Conservation (phyloP, 2,329 filamentous ascomycete species). For the Diaporthe australafricana region DNA sequence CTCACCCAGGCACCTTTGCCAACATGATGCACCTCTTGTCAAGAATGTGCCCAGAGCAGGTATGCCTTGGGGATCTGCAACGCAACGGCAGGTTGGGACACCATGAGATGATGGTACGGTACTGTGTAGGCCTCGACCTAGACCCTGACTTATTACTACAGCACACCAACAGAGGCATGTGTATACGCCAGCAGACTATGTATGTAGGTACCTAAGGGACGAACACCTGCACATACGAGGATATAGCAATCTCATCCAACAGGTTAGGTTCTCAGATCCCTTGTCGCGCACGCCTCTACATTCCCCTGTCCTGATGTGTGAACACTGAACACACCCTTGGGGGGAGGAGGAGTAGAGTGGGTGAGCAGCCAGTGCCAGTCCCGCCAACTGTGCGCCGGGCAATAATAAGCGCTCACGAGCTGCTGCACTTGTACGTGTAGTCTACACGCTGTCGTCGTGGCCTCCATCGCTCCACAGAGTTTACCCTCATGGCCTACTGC, state of each 20-base stretch:
- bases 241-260: not conserved
- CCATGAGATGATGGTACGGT: not conserved
- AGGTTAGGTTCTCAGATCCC: not conserved
- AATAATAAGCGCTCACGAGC: constrained; percentile 12
- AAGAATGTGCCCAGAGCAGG: constrained; percentile 23
- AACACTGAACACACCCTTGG: not conserved
- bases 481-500: not conserved
- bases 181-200: not conserved
- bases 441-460: not conserved
- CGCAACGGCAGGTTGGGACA: constrained; percentile 20
- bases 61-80: constrained; percentile 28
- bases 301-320: constrained; percentile 1
- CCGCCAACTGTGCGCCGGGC: not conserved
- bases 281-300: not conserved
- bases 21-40: constrained; percentile 25
- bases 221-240: constrained; percentile 17
- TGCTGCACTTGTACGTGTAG: not conserved
- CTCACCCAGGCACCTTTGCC: constrained; percentile 26
- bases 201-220: constrained; percentile 18
- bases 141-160: not conserved
- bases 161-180: not conserved
- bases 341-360: constrained; percentile 1
- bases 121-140: constrained; percentile 7
- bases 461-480: not conserved
- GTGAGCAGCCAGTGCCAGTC: not conserved